phyloP scores from a whole-genome alignment of 2,329 filamentous ascomycete species.

The Sclerotinia minor region DNA sequence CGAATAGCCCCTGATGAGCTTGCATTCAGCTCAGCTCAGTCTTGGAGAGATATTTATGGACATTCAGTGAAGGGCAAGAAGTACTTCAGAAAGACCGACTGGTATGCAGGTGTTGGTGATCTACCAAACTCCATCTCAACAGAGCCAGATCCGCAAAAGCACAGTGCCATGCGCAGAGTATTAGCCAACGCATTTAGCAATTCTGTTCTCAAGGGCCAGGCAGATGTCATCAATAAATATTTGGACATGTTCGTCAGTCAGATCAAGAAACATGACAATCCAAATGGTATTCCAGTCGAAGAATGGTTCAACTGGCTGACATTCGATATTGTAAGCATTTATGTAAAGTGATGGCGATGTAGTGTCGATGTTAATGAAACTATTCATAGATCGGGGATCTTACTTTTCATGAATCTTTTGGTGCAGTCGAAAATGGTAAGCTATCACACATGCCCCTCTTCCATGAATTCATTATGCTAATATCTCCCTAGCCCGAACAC shows the following conservation, averaged over 20 bases:
- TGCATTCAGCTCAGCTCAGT: conserved; percentile 19
- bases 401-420: conserved; percentile 14
- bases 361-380: not conserved
- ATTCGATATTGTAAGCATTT: conserved; percentile 12
- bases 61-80: conserved; percentile 17
- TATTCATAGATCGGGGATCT: conserved; percentile 11
- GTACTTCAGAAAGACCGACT: conserved; percentile 21
- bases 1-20: conserved; percentile 18
- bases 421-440: conserved; percentile 17
- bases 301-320: conserved; percentile 22
- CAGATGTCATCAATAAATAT: conserved; percentile 14
- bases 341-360: not conserved
- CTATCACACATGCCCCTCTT: not conserved
- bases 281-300: conserved; percentile 2
- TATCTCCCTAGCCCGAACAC: not conserved
- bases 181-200: conserved; percentile 17
- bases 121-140: conserved; percentile 15
- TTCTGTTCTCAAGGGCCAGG: conserved; percentile 14
- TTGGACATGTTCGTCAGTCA: conserved; percentile 19
- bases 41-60: conserved; percentile 20
- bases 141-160: conserved; percentile 13
- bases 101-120: conserved; percentile 19
- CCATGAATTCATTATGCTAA: not conserved
- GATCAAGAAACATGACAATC: conserved; percentile 1
- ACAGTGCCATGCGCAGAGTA: conserved; percentile 16